A percentile compares a stretch with the other conserved stretches of the same genome.
phyloP scores from a whole-genome alignment of 208 protist species.

The Acanthamoeba triangularis region DNA sequence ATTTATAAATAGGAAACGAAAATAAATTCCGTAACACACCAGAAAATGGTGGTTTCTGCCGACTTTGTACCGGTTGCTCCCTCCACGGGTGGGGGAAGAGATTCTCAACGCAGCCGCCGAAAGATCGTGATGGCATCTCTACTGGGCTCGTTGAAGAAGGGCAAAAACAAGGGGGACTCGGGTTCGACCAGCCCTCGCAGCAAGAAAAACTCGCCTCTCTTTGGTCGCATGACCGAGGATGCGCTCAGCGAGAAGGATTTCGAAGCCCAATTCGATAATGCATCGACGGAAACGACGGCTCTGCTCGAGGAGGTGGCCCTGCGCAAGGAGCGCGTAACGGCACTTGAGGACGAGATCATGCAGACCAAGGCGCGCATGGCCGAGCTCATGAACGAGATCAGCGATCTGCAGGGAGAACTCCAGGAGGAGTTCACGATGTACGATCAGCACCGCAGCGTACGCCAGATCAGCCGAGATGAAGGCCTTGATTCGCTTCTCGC shows the following conservation, averaged over 20 bases:
- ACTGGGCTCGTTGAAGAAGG: not conserved
- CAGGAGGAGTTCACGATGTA: not conserved
- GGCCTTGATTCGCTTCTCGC: not conserved
- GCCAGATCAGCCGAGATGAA: slow-evolving; percentile 1
- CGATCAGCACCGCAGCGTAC: slow-evolving; percentile 18
- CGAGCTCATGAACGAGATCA: not conserved
- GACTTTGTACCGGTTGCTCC: no score
- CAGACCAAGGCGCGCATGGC: slow-evolving; percentile 16
- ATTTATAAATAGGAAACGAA: no score
- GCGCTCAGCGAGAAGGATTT: not conserved
- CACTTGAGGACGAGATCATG: slow-evolving; percentile 6
- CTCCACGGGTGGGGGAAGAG: no score
- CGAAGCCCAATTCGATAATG: not conserved
- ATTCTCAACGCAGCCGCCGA: no score
- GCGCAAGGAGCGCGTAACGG: slow-evolving; percentile 16
- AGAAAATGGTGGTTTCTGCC: no score
- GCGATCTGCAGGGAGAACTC: not conserved
- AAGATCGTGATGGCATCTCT: not conserved
- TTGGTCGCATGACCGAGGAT: not conserved
- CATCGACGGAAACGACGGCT: slow-evolving; percentile 3
- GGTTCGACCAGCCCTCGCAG: not conserved
- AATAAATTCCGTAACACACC: no score
- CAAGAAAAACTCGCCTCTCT: not conserved
- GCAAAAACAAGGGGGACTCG: not conserved
- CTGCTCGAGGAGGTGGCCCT: slow-evolving; percentile 12